Conservation (phyloP, 352 stramenopile genomes). For the Phytophthora multivora region DNA sequence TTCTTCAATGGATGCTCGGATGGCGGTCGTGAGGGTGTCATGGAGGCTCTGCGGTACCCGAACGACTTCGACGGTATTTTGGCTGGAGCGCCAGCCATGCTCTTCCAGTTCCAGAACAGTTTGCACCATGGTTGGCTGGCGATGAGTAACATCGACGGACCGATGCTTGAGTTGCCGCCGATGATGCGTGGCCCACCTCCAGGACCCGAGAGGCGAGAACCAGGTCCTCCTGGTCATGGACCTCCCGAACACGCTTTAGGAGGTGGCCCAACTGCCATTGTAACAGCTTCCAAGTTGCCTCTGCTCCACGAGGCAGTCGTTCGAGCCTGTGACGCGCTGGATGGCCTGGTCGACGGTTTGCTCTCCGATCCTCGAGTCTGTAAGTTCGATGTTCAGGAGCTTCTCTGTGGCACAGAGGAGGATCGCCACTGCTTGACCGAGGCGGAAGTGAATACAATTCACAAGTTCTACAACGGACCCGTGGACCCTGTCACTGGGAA, state of each 20-base stretch:
- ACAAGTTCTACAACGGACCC: constrained; percentile 48
- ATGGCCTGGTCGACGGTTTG: constrained; percentile 36
- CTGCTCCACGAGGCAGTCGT: constrained; percentile 41
- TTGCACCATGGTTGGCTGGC: constrained; percentile 42
- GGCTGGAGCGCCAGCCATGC: constrained; percentile 39
- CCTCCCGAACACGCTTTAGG: constrained; percentile 3
- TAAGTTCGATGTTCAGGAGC: constrained; percentile 22
- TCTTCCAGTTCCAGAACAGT: constrained; percentile 48
- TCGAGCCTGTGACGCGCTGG: constrained; percentile 31
- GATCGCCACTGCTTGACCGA: constrained; percentile 31
- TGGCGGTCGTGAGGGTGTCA: constrained; percentile 41
- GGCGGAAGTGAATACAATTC: constrained; percentile 31
- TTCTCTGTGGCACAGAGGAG: constrained; percentile 19
- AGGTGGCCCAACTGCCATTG: constrained; percentile 11
- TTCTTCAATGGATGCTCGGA: constrained; percentile 54
- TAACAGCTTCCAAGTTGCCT: constrained; percentile 23
- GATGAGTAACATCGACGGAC: constrained; percentile 35
- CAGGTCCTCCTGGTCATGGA: constrained; percentile 1
- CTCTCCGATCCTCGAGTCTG: constrained; percentile 40
- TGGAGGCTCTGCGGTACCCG: constrained; percentile 43
- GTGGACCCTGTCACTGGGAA: constrained; percentile 23
- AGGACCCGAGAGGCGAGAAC: constrained; percentile 2
- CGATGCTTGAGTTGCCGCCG: constrained; percentile 21
- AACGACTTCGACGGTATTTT: constrained; percentile 45
- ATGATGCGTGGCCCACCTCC: constrained; percentile 20